Percentiles rank a stretch among this genome's conserved stretches.
These are phyloP conservation scores for Fraxinus dipetala DNA, from an alignment of 305 asterid species.

Conservation along the genomic window DNA sequence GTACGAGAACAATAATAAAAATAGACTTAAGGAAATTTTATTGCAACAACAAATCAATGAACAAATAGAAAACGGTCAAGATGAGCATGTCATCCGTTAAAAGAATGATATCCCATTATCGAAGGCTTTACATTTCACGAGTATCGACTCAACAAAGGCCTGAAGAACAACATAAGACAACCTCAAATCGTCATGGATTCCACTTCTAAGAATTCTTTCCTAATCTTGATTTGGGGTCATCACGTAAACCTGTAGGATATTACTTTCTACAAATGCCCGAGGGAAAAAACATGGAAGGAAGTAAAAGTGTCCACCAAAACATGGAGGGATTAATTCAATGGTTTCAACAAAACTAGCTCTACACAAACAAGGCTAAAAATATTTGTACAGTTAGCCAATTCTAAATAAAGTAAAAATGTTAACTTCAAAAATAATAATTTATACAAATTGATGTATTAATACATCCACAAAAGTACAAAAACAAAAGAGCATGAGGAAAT, in stretches of 20 bases:
- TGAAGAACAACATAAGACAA: background rate
- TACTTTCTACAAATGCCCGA: background rate
- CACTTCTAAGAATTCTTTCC: no score
- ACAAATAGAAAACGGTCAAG: background rate
- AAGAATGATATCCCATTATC: background rate
- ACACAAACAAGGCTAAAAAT: background rate
- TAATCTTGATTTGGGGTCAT: background rate
- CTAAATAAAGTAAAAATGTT: no score
- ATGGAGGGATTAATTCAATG: background rate
- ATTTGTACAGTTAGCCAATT: no score
- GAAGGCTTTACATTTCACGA: background rate
- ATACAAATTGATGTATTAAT: background rate
- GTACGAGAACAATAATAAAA: background rate
- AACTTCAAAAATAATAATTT: no score
- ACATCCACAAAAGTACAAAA: background rate
- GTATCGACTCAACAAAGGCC: background rate
- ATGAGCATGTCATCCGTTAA: background rate
- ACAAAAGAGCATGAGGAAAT: background rate
- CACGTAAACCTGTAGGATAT: background rate
- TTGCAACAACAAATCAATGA: background rate
- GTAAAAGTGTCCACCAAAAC: background rate
- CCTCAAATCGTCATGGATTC: no score
- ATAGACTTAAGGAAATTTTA: background rate
- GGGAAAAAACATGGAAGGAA: background rate
- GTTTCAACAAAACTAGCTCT: background rate